phyloP scores from a whole-genome alignment of 164 flowering plant genomes.

The Cinnamomum chago region DNA sequence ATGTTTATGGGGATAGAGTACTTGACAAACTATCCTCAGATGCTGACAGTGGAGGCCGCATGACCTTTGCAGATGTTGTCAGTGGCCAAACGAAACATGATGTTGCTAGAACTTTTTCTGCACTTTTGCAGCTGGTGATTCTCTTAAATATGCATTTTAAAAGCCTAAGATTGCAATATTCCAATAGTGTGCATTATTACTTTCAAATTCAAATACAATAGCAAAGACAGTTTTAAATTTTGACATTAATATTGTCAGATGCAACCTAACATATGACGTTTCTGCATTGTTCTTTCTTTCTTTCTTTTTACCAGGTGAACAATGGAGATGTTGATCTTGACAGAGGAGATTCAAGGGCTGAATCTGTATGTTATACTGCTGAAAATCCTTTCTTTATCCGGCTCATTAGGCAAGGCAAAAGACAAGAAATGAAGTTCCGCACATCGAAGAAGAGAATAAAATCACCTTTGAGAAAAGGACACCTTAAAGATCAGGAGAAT shows the following conservation, averaged over 20 bases:
- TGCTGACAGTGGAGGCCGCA: constrained; percentile 25
- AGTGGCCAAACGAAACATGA: constrained; percentile 74
- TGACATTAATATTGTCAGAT: neutral
- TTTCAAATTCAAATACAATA: neutral
- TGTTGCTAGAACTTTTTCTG: constrained; percentile 84
- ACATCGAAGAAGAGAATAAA: constrained; percentile 54
- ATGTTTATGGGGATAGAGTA: constrained; percentile 69
- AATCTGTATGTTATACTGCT: constrained; percentile 54
- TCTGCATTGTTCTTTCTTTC: neutral
- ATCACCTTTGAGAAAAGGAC: constrained; percentile 36
- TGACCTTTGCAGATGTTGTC: constrained; percentile 72
- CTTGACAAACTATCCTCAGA: constrained; percentile 51
- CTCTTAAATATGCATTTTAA: neutral
- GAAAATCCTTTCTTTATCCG: constrained; percentile 63
- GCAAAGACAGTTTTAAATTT: neutral
- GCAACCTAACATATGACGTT: neutral
- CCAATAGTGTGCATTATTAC: no score
- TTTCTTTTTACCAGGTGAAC: constrained; percentile 61
- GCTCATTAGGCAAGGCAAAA: constrained; percentile 35
- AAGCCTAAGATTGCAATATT: no score
- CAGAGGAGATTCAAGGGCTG: constrained; percentile 22
- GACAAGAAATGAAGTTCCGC: constrained; percentile 22
- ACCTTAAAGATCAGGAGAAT: constrained; percentile 13
- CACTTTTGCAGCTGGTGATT: constrained; percentile 87
- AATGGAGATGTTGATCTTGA: constrained; percentile 69